Evolutionary conservation across 345 rosid species (phyloP).

Genomic region (Lepidium aucheri): DNA sequence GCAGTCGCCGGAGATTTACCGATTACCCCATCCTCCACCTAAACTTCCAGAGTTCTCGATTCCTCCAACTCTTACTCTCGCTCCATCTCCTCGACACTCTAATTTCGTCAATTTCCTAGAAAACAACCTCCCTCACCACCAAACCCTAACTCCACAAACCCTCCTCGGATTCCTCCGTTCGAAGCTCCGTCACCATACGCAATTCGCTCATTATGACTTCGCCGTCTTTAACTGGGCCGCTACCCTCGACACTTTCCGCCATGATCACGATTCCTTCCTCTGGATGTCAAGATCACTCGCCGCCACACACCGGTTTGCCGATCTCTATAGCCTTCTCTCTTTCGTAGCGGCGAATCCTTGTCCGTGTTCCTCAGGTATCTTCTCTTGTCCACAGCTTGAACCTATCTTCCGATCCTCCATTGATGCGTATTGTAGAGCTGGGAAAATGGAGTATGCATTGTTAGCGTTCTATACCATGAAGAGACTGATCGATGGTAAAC

Average conservation of each 20-base stretch:
- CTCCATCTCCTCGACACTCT: conserved; percentile 41
- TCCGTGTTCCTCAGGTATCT: conserved; percentile 81
- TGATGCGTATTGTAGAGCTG: conserved; percentile 48
- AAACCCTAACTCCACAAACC: conserved; percentile 37
- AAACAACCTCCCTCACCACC: conserved; percentile 42
- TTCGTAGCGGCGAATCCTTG: conserved; percentile 60
- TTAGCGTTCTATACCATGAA: conserved; percentile 56
- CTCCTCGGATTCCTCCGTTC: conserved; percentile 67
- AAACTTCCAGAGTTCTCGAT: conserved; percentile 21
- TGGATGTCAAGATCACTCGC: conserved; percentile 75
- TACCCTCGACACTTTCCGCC: conserved; percentile 64
- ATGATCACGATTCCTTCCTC: conserved; percentile 66
- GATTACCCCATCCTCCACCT: conserved; percentile 38
- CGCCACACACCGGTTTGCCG: conserved; percentile 49
- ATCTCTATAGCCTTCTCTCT: conserved; percentile 47
- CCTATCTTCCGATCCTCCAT: conserved; percentile 47
- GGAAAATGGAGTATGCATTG: conserved; percentile 48
- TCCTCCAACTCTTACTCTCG: conserved; percentile 54
- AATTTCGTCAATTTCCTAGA: conserved; percentile 48
- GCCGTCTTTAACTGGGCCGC: conserved; percentile 76
- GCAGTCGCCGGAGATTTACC: conserved; percentile 24
- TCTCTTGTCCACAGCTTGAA: conserved; percentile 71
- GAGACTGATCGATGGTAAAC: conserved; percentile 67
- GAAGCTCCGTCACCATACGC: conserved; percentile 68
- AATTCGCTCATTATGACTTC: conserved; percentile 66